These are phyloP conservation scores for Vitis hybrid DNA, from an alignment of 177 flowering plant genomes.

Conservation along the genomic window DNA sequence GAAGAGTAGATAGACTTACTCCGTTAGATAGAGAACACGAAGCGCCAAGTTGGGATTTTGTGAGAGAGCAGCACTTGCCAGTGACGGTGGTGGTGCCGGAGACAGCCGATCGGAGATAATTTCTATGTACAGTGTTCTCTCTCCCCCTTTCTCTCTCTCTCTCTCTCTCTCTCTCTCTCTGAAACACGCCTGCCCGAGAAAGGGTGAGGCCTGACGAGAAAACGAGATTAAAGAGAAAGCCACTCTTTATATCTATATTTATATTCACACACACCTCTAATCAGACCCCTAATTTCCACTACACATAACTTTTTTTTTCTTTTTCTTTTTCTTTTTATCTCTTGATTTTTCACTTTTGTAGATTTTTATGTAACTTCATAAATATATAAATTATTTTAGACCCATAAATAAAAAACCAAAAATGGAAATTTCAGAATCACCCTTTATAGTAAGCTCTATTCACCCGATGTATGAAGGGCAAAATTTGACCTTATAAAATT, in stretches of 20 bases:
- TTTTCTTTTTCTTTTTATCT: no score
- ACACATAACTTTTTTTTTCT: no score
- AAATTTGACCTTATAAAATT: no score
- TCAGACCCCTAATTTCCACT: neutral
- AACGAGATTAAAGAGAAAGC: neutral
- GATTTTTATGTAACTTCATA: no score
- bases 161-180: constrained; percentile 2
- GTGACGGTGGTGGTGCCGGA: constrained; percentile 7
- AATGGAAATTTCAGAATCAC: no score
- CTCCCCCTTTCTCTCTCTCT: neutral
- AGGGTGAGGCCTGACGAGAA: constrained; percentile 10
- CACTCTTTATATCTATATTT: neutral
- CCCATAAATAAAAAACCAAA: no score
- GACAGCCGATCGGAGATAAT: constrained; percentile 20
- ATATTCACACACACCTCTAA: neutral
- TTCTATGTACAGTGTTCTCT: constrained; percentile 5
- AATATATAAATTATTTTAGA: no score
- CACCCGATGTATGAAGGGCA: no score
- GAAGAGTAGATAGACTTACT: constrained; percentile 15
- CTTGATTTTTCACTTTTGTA: no score
- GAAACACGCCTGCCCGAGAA: constrained; percentile 10
- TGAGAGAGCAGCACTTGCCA: neutral
- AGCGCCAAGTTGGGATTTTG: neutral
- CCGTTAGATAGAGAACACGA: neutral
- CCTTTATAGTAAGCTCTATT: no score